Percentiles rank a stretch among this genome's conserved stretches.
Conservation (phyloP, 371 early-diverging fungal genomes). For the Lichtheimia hyalospora region DNA sequence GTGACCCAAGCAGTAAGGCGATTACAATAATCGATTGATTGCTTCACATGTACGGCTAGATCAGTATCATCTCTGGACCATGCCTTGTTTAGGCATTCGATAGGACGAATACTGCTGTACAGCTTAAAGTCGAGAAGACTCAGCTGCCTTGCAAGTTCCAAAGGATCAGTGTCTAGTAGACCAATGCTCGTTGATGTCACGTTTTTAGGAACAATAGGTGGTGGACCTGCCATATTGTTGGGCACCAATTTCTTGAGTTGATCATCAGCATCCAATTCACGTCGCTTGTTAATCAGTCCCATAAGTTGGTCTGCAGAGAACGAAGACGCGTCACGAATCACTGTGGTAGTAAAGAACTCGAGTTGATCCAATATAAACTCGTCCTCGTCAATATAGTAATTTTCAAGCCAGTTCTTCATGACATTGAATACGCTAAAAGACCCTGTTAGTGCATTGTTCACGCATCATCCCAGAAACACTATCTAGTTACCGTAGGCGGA, state of each 20-base stretch:
- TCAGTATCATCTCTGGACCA: conserved; percentile 77
- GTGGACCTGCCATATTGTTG: conserved; percentile 34
- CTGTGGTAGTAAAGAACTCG: conserved; percentile 76
- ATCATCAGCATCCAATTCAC: conserved; percentile 52
- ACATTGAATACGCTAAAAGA: conserved; percentile 73
- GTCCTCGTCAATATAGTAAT: conserved; percentile 78
- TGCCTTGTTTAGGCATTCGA: conserved; percentile 87
- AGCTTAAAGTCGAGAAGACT: conserved; percentile 83
- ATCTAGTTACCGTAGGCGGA: conserved; percentile 67
- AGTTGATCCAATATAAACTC: conserved; percentile 67
- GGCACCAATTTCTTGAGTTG: conserved; percentile 64
- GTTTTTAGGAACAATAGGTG: conserved; percentile 69
- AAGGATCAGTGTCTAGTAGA: conserved; percentile 84
- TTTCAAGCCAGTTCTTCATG: conserved; percentile 89
- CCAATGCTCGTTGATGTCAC: conserved; percentile 56
- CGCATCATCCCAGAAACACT: neutral
- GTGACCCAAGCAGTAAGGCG: conserved; percentile 80
- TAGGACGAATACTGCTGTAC: conserved; percentile 79
- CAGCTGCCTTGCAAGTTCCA: conserved; percentile 93
- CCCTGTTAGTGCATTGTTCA: neutral
- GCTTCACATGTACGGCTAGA: conserved; percentile 70
- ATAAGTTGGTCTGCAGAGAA: conserved; percentile 72
- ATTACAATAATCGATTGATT: conserved; percentile 72
- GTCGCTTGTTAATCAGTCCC: conserved; percentile 68
- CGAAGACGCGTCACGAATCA: conserved; percentile 71